Evolutionary conservation across 805 yeast species (phyloP).

Genomic region (Metschnikowia borealis): DNA sequence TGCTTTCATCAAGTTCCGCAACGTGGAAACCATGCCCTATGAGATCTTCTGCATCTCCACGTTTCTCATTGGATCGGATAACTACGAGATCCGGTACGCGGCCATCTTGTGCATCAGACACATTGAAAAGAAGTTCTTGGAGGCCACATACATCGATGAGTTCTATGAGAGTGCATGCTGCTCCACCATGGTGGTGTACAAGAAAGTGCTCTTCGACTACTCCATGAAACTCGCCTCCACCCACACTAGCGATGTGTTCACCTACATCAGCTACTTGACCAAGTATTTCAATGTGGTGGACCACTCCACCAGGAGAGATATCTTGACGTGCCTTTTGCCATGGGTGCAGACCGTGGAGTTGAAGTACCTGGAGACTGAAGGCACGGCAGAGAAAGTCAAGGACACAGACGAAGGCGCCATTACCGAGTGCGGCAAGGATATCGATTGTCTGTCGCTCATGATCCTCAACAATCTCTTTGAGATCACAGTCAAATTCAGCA

Average conservation of each 20-base stretch:
- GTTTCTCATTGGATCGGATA: conserved; percentile 75
- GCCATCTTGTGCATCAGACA: conserved; percentile 70
- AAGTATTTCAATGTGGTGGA: conserved; percentile 59
- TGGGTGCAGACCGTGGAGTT: conserved; percentile 88
- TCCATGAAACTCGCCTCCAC: conserved; percentile 65
- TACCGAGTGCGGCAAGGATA: conserved; percentile 6
- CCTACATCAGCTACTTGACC: conserved; percentile 68
- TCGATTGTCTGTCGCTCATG: conserved; percentile 48
- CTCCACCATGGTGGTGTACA: conserved; percentile 76
- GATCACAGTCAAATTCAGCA: conserved; percentile 74
- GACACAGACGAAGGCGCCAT: neutral
- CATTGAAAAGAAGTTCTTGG: conserved; percentile 49
- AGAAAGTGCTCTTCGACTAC: conserved; percentile 76
- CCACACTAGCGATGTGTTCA: conserved; percentile 56
- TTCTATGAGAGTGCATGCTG: conserved; percentile 71
- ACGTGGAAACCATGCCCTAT: conserved; percentile 40
- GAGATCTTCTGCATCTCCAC: conserved; percentile 72
- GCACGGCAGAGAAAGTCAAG: conserved; percentile 6
- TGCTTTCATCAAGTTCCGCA: conserved; percentile 36
- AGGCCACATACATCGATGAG: conserved; percentile 49
- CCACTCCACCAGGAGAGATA: conserved; percentile 63
- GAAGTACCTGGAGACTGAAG: conserved; percentile 21
- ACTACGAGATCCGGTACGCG: conserved; percentile 58
- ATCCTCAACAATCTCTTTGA: conserved; percentile 78
- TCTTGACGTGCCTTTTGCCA: conserved; percentile 76